A percentile compares a stretch with the other conserved stretches of the same genome.
These are phyloP conservation scores for Yamadazyma triangularis DNA, from an alignment of 1,139 yeast genomes.

Conservation along the genomic window DNA sequence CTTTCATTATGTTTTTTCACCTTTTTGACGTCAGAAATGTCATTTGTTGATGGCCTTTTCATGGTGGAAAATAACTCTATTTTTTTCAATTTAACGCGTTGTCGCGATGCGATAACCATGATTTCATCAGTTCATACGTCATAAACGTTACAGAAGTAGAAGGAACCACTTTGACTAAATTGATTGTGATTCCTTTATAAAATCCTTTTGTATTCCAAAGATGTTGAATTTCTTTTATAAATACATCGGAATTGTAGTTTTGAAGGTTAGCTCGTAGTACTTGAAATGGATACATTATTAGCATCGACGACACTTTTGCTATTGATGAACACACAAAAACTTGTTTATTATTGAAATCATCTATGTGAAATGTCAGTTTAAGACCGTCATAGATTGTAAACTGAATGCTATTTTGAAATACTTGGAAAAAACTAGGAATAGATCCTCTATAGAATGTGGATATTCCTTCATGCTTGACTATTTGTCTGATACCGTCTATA, in stretches of 20 bases:
- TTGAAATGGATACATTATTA: constrained; percentile 79
- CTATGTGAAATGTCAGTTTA: constrained; percentile 29
- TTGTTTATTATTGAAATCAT: constrained; percentile 8
- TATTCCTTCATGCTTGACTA: constrained; percentile 60
- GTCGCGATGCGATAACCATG: constrained; percentile 4
- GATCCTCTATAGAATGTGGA: constrained; percentile 79
- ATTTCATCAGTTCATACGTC: constrained; percentile 51
- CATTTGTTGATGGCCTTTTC: too few relatives aligned
- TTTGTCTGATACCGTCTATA: constrained; percentile 49
- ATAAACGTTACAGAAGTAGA: constrained; percentile 71
- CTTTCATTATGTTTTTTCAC: constrained; percentile 1
- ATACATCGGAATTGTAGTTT: constrained; percentile 20
- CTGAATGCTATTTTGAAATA: constrained; percentile 85
- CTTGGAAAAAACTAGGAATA: constrained; percentile 76
- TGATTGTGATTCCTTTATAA: constrained; percentile 69
- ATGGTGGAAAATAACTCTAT: too few relatives aligned
- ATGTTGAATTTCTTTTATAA: constrained; percentile 8
- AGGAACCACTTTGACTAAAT: constrained; percentile 62
- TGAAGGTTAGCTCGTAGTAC: constrained; percentile 78
- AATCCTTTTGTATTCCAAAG: constrained; percentile 57
- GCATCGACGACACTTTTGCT: constrained; percentile 67
- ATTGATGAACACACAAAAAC: constrained; percentile 56
- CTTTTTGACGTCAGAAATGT: neutral
- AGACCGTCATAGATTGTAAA: constrained; percentile 79
- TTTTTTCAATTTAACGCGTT: constrained; percentile 8